Conservation (phyloP, 768 basidiomycete species). For the Auricularia sp. region DNA sequence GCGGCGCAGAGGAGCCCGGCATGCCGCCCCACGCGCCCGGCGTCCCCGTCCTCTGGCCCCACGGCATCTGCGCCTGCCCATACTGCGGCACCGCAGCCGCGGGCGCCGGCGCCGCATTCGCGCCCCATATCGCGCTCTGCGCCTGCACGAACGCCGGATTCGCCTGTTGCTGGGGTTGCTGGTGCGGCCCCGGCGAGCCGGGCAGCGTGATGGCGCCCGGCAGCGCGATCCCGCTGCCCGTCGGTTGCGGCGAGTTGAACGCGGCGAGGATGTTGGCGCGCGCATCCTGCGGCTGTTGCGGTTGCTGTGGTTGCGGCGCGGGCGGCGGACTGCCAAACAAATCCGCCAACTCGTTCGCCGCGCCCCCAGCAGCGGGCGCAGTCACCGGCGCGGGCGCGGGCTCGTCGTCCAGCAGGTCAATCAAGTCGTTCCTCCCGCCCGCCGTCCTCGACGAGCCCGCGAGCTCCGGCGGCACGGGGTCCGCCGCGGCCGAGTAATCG, state of each 20-base stretch:
- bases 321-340: slow-evolving; percentile 37
- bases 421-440: slow-evolving; percentile 29
- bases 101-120: slow-evolving; percentile 6
- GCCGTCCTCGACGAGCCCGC: slow-evolving; percentile 10
- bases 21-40: slow-evolving; percentile 2
- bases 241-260: slow-evolving; percentile 6
- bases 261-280: slow-evolving; percentile 12
- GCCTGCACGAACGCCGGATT: background rate
- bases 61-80: slow-evolving; percentile 4
- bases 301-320: slow-evolving; percentile 1
- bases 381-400: slow-evolving; percentile 8
- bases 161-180: slow-evolving; percentile 7
- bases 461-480: slow-evolving; percentile 57
- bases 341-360: slow-evolving; percentile 48
- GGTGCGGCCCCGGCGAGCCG: slow-evolving; percentile 25
- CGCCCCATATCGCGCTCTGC: background rate
- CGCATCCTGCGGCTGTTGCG: slow-evolving; percentile 17
- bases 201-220: slow-evolving; percentile 35
- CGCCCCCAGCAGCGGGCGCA: slow-evolving; percentile 9
- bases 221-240: slow-evolving; percentile 15
- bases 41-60: slow-evolving; percentile 6
- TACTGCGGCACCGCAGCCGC: slow-evolving; percentile 14
- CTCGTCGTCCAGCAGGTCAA: slow-evolving; percentile 62
- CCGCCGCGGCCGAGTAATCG: slow-evolving; percentile 61
- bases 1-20: slow-evolving; percentile 13